phyloP scores from a whole-genome alignment of 352 stramenopile species.

The Elongisporangium prolatum region DNA sequence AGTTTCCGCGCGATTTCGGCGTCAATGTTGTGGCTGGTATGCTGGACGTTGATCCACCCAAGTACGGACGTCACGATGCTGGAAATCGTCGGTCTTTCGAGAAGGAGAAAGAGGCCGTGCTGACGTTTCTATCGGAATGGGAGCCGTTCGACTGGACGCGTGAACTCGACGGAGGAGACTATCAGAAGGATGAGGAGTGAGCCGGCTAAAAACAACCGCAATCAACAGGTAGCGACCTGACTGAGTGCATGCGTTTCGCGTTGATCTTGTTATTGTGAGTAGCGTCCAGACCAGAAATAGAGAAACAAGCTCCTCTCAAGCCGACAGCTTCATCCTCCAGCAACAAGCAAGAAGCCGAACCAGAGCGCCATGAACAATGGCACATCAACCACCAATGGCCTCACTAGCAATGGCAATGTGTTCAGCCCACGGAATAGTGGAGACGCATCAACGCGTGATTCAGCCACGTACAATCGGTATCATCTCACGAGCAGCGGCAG shows the following conservation, averaged over 20 bases:
- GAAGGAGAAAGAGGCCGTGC: conserved; percentile 54
- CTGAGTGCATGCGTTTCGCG: neutral
- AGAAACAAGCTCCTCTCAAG: neutral
- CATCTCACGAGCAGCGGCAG: conserved; percentile 25
- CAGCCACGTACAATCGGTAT: conserved; percentile 24
- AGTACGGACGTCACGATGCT: conserved; percentile 45
- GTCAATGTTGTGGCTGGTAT: conserved; percentile 76
- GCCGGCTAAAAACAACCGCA: neutral
- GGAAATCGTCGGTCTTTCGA: conserved; percentile 34
- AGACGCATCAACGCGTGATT: conserved; percentile 3
- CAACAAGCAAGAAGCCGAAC: neutral
- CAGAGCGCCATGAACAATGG: conserved; percentile 13
- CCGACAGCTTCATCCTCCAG: neutral
- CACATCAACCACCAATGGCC: neutral
- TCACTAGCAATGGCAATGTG: conserved; percentile 1
- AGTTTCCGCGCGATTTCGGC: conserved; percentile 76
- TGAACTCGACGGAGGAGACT: conserved; percentile 59
- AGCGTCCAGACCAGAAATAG: neutral
- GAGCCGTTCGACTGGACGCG: conserved; percentile 71
- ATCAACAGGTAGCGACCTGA: neutral
- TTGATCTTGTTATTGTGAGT: neutral
- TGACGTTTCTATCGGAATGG: conserved; percentile 64
- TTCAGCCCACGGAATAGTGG: conserved; percentile 11
- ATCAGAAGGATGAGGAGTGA: conserved; percentile 17
- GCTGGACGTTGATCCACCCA: conserved; percentile 58